A percentile compares a stretch with the other conserved stretches of the same genome.
Evolutionary conservation across 768 basidiomycete species (phyloP).

Genomic region (Myochromella boudieri): DNA sequence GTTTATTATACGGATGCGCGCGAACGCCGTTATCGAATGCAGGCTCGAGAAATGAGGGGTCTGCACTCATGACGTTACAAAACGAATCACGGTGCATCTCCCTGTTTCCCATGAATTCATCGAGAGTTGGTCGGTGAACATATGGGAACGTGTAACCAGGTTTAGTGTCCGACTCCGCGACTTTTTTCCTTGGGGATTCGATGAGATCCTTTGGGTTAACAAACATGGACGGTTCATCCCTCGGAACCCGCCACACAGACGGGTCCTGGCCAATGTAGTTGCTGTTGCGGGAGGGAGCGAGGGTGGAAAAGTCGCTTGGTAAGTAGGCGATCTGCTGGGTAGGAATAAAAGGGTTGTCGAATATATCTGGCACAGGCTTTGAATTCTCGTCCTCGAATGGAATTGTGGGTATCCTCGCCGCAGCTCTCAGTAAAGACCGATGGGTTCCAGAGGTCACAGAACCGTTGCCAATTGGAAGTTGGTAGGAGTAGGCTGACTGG

Average conservation of each 20-base stretch:
- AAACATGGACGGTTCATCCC: not conserved
- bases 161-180: too few species aligned
- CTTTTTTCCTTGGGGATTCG: not conserved
- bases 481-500: not conserved
- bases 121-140: conserved; percentile 5
- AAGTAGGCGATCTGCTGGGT: conserved; percentile 1
- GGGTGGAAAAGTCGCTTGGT: not conserved
- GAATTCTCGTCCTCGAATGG: not conserved
- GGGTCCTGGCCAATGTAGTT: conserved; percentile 1
- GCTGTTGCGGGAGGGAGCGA: not conserved
- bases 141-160: not conserved
- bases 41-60: too few species aligned
- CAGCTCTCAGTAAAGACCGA: not conserved
- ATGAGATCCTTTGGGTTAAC: conserved; percentile 6
- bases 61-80: too few species aligned
- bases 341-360: conserved; percentile 9
- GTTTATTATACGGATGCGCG: too few species aligned
- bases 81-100: conserved; percentile 1
- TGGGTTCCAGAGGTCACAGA: not conserved
- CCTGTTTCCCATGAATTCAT: conserved; percentile 13
- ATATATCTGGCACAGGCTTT: not conserved
- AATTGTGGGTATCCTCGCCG: not conserved
- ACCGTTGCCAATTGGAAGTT: conserved; percentile 1
- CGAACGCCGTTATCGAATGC: too few species aligned
- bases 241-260: conserved; percentile 8